Conservation (phyloP, 2,329 filamentous ascomycete genomes). For the Talaromyces sp. region DNA sequence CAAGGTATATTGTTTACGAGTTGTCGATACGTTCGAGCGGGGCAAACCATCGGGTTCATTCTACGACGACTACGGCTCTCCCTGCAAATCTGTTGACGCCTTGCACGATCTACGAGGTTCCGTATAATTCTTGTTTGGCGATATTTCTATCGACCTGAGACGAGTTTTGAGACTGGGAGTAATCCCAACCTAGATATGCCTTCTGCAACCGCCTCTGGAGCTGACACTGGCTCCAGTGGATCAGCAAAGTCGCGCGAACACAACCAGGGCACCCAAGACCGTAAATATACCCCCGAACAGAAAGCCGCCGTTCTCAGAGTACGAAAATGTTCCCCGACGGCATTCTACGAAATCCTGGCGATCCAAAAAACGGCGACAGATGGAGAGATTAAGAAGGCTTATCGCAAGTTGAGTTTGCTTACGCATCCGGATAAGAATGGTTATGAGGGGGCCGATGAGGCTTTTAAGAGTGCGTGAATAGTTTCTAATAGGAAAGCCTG, state of each 20-base stretch:
- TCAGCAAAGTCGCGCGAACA: conserved; percentile 43
- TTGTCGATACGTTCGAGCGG: neutral
- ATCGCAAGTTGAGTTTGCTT: conserved; percentile 85
- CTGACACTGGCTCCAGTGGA: conserved; percentile 35
- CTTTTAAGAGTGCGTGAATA: conserved; percentile 71
- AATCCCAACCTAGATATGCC: conserved; percentile 28
- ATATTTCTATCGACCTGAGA: neutral
- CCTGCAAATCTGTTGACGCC: neutral
- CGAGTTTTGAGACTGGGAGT: neutral
- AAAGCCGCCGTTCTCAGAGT: conserved; percentile 88
- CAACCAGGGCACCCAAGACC: conserved; percentile 48
- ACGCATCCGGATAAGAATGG: conserved; percentile 99
- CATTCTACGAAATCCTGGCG: conserved; percentile 92
- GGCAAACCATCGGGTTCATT: neutral
- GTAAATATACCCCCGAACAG: conserved; percentile 78
- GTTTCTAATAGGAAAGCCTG: neutral
- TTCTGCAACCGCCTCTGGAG: conserved; percentile 44
- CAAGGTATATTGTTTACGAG: neutral
- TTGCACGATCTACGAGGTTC: neutral
- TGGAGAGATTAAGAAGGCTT: conserved; percentile 92
- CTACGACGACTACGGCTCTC: conserved; percentile 4
- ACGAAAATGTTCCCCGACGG: conserved; percentile 73
- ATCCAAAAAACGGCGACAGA: conserved; percentile 66
- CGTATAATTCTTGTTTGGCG: neutral
- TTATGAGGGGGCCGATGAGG: conserved; percentile 89